These are phyloP conservation scores for Pigoraptor vietnamica DNA, from an alignment of 78 protist genomes.

Conservation along the genomic window DNA sequence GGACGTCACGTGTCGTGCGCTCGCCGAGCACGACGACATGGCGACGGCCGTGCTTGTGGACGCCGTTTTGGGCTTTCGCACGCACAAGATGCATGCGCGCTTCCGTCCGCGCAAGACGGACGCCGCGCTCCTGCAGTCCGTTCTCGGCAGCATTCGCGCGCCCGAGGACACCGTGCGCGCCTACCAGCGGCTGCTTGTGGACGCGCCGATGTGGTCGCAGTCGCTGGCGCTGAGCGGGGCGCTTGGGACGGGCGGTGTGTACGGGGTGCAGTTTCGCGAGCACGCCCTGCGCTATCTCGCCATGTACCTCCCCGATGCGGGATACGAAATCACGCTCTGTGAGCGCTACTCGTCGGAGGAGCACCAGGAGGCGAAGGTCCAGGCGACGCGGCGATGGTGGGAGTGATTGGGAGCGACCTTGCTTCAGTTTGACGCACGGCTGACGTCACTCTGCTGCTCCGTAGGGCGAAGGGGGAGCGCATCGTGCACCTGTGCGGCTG, in stretches of 20 bases:
- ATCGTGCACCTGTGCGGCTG: slow-evolving; percentile 1
- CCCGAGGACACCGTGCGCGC: neutral
- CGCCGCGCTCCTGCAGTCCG: neutral
- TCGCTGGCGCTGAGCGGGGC: neutral
- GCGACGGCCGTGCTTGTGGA: neutral
- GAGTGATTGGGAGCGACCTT: neutral
- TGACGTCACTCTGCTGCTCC: neutral
- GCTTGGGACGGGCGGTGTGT: neutral
- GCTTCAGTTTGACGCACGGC: neutral
- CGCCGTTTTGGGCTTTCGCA: neutral
- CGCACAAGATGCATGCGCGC: neutral
- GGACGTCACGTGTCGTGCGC: neutral
- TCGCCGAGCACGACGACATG: neutral
- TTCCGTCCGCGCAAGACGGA: neutral
- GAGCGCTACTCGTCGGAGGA: neutral
- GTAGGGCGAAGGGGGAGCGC: slow-evolving; percentile 7
- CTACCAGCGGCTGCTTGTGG: neutral
- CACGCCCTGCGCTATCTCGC: neutral
- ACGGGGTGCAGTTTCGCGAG: neutral
- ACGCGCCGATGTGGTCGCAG: neutral
- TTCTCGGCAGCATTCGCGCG: neutral
- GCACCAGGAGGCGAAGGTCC: neutral
- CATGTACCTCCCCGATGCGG: neutral
- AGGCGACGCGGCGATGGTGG: neutral
- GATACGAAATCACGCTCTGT: neutral